These are phyloP conservation scores for Pyrenopolyporus hunteri DNA, from an alignment of 495 filamentous ascomycete genomes.

Conservation along the genomic window DNA sequence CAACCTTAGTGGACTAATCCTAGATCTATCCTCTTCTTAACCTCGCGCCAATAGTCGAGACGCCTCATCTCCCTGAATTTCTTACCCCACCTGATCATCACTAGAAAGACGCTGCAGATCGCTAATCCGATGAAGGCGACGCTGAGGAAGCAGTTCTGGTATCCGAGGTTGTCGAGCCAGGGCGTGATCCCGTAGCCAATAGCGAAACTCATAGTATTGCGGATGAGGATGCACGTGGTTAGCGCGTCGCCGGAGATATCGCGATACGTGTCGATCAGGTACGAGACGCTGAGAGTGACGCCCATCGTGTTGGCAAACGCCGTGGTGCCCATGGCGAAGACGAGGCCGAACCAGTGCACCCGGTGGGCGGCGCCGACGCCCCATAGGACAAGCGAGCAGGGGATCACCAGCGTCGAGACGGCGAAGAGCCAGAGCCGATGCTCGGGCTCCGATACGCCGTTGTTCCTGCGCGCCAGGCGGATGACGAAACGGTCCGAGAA, in stretches of 20 bases:
- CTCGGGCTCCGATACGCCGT: slow-evolving; percentile 68
- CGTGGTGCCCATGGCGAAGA: slow-evolving; percentile 67
- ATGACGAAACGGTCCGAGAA: slow-evolving; percentile 66
- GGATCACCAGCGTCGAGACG: slow-evolving; percentile 60
- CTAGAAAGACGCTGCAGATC: slow-evolving; percentile 57
- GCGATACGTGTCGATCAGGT: slow-evolving; percentile 68
- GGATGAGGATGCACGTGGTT: slow-evolving; percentile 66
- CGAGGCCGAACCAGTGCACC: slow-evolving; percentile 66
- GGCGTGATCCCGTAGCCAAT: slow-evolving; percentile 62
- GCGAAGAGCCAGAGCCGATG: slow-evolving; percentile 68
- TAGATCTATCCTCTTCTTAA: slow-evolving; percentile 48
- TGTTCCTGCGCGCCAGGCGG: slow-evolving; percentile 63
- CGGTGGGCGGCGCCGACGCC: slow-evolving; percentile 69
- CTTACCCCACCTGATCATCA: slow-evolving; percentile 63
- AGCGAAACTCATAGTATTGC: slow-evolving; percentile 68
- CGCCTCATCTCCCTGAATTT: slow-evolving; percentile 46
- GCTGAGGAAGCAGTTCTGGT: slow-evolving; percentile 68
- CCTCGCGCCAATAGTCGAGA: slow-evolving; percentile 50
- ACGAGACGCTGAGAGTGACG: slow-evolving; percentile 64
- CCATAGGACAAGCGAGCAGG: slow-evolving; percentile 66
- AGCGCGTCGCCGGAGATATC: slow-evolving; percentile 68
- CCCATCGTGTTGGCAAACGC: slow-evolving; percentile 64
- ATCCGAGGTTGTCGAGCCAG: slow-evolving; percentile 64
- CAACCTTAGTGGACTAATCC: slow-evolving; percentile 49
- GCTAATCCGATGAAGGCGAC: slow-evolving; percentile 66